phyloP scores from a whole-genome alignment of 2,329 filamentous ascomycete genomes.

The Colletotrichum sp. region DNA sequence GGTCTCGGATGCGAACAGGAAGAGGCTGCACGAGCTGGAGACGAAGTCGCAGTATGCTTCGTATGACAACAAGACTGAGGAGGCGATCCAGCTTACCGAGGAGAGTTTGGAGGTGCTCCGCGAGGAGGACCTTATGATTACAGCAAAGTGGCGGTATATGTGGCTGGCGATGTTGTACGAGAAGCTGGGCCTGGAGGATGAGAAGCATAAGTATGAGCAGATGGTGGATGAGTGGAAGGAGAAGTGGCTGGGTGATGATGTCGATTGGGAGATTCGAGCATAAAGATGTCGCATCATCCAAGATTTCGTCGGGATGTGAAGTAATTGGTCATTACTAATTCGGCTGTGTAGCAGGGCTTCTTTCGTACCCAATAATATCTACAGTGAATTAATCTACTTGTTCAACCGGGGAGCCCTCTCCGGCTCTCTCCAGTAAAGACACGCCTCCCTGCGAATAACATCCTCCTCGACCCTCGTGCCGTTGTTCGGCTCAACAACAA shows the following conservation, averaged over 20 bases:
- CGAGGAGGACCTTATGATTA: constrained; percentile 28
- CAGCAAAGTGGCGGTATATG: constrained; percentile 31
- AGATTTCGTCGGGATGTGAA: neutral
- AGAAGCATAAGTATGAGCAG: neutral
- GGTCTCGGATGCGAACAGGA: constrained; percentile 31
- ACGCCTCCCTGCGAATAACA: constrained; percentile 33
- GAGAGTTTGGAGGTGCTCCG: constrained; percentile 28
- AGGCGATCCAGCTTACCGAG: constrained; percentile 27
- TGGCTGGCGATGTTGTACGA: constrained; percentile 24
- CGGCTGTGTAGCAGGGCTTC: neutral
- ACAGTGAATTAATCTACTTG: constrained; percentile 27
- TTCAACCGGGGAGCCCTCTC: constrained; percentile 37
- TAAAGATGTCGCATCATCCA: neutral
- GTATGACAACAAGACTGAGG: constrained; percentile 23
- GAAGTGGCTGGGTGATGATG: neutral
- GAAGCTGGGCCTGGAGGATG: neutral
- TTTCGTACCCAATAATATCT: neutral
- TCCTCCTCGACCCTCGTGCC: constrained; percentile 36
- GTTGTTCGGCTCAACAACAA: constrained; percentile 33
- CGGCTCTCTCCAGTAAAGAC: constrained; percentile 39
- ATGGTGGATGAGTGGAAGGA: neutral
- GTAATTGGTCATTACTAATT: neutral
- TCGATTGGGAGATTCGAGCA: neutral
- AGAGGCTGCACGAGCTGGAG: constrained; percentile 27
- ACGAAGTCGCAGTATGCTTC: constrained; percentile 27